Evolutionary conservation across 2,329 filamentous ascomycete genomes (phyloP).

Genomic region (Rhynchosporium secalis): DNA sequence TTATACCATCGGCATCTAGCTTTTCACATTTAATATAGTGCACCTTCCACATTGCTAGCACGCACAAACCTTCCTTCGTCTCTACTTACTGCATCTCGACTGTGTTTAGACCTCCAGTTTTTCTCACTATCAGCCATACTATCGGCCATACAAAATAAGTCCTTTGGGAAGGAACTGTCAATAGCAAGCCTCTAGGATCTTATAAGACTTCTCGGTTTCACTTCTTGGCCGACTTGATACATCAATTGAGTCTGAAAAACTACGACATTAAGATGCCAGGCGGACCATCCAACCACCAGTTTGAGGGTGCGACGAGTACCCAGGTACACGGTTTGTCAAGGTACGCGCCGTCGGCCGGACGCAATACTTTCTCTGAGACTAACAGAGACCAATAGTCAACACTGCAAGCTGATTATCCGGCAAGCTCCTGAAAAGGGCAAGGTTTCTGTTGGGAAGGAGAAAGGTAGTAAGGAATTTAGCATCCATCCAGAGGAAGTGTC

Average conservation of each 20-base stretch:
- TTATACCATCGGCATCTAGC: conserved; percentile 17
- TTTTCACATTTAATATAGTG: conserved; percentile 1
- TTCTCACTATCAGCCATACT: too few species aligned
- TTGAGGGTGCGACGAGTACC: conserved; percentile 31
- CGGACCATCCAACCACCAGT: conserved; percentile 30
- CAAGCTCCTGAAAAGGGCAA: conserved; percentile 69
- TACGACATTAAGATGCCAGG: conserved; percentile 4
- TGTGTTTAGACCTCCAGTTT: too few species aligned
- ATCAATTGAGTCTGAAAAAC: background rate
- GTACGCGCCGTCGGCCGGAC: conserved; percentile 23
- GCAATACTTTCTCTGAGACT: background rate
- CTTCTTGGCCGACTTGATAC: background rate
- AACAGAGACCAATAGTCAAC: conserved; percentile 45
- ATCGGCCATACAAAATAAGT: too few species aligned
- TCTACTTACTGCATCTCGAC: background rate
- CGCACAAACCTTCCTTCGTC: background rate
- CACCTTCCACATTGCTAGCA: conserved; percentile 1
- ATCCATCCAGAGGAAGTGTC: background rate
- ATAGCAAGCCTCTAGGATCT: too few species aligned
- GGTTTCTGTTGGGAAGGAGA: conserved; percentile 72
- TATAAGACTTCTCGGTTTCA: too few species aligned
- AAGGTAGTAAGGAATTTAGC: conserved; percentile 52
- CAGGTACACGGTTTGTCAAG: conserved; percentile 30
- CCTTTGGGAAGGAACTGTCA: background rate
- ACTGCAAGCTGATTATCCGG: conserved; percentile 58